phyloP scores from a whole-genome alignment of 2,329 filamentous ascomycete species.

The Ophiostoma ips region DNA sequence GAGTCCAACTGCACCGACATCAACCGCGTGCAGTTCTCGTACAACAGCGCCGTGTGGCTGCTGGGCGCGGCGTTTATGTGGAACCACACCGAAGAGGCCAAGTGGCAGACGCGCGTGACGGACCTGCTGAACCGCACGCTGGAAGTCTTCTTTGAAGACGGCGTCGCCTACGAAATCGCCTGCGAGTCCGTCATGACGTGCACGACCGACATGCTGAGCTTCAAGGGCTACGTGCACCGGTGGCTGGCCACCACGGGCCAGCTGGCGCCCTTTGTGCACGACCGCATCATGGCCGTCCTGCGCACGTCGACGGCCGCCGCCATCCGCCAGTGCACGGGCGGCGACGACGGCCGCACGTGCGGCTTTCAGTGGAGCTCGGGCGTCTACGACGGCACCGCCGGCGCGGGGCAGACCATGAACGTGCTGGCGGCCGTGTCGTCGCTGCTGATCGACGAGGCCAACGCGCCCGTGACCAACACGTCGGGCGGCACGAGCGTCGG shows the following conservation, averaged over 20 bases:
- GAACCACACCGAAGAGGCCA: constrained; percentile 24
- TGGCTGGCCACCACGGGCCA: constrained; percentile 36
- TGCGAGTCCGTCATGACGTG: constrained; percentile 41
- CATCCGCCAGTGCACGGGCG: constrained; percentile 33
- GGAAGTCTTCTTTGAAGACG: constrained; percentile 31
- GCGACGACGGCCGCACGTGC: constrained; percentile 29
- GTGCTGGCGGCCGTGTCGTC: constrained; percentile 36
- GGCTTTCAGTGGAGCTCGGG: constrained; percentile 37
- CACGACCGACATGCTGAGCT: constrained; percentile 43
- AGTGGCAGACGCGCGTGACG: constrained; percentile 32
- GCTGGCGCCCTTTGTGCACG: constrained; percentile 33
- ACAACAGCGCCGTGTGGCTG: constrained; percentile 39
- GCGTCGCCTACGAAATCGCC: constrained; percentile 37
- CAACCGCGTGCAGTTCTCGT: constrained; percentile 40
- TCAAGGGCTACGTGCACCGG: constrained; percentile 41
- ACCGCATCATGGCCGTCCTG: constrained; percentile 31
- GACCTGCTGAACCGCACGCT: constrained; percentile 31
- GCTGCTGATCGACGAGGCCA: constrained; percentile 22
- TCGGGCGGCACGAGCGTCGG: constrained; percentile 38
- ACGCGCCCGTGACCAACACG: constrained; percentile 24
- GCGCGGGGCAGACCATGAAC: constrained; percentile 42
- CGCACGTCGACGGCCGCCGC: constrained; percentile 34
- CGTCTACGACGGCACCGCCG: constrained; percentile 33
- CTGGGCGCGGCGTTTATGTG: constrained; percentile 46
- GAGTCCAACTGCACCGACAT: constrained; percentile 36